These are phyloP conservation scores for Cymodocea nodosa DNA, from an alignment of 116 monocot genomes.

Conservation along the genomic window DNA sequence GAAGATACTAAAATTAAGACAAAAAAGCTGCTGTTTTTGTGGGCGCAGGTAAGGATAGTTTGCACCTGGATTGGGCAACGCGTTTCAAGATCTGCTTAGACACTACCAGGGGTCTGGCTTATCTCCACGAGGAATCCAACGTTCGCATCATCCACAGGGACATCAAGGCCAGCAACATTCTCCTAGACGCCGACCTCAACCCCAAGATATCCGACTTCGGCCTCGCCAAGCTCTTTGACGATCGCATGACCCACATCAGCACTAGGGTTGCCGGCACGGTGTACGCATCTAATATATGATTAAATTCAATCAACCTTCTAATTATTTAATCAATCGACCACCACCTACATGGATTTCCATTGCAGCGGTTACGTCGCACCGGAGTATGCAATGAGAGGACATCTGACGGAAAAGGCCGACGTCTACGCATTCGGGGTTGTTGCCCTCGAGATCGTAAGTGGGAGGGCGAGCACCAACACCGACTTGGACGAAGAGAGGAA, in stretches of 20 bases:
- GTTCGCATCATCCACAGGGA: conserved; percentile 53
- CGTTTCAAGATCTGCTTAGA: conserved; percentile 53
- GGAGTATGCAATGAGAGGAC: not conserved
- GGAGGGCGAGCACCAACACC: not conserved
- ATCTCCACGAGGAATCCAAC: conserved; percentile 59
- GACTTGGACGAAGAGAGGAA: not conserved
- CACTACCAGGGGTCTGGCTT: conserved; percentile 49
- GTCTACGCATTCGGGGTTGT: not conserved
- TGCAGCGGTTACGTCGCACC: not conserved
- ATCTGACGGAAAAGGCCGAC: not conserved
- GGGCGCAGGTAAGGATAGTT: conserved; percentile 18
- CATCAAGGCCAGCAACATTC: conserved; percentile 58
- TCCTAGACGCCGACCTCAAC: conserved; percentile 40
- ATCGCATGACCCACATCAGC: conserved; percentile 54
- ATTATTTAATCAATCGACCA: no score
- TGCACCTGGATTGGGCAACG: conserved; percentile 30
- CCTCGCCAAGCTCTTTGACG: conserved; percentile 56
- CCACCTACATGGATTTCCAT: not conserved
- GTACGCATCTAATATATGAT: conserved; percentile 14
- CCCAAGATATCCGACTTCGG: conserved; percentile 80
- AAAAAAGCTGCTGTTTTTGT: no score
- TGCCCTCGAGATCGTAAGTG: not conserved
- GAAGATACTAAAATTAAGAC: no score
- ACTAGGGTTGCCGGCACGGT: conserved; percentile 69
- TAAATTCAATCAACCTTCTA: not conserved